phyloP scores from a whole-genome alignment of 768 basidiomycete species.

The Hericium rajendrae region DNA sequence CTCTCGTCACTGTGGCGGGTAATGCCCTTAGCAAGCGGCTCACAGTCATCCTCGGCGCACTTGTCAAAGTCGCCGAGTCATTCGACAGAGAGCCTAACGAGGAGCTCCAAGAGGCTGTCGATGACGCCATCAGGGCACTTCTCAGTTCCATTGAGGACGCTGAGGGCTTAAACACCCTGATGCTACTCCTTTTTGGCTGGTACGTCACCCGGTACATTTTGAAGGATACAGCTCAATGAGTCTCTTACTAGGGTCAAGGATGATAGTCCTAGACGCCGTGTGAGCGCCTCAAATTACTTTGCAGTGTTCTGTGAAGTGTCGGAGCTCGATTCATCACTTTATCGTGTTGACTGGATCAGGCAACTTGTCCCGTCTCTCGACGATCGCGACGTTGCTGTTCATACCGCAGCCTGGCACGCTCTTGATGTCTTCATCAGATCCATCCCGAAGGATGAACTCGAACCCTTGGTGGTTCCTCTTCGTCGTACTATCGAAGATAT shows the following conservation, averaged over 20 bases:
- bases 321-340: slow-evolving; percentile 71
- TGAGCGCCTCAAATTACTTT: slow-evolving; percentile 73
- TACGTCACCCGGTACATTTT: slow-evolving; percentile 25
- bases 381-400: slow-evolving; percentile 63
- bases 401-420: slow-evolving; percentile 74
- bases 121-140: slow-evolving; percentile 66
- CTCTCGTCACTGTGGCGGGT: slow-evolving; percentile 91
- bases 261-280: slow-evolving; percentile 58
- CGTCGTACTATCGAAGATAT: slow-evolving; percentile 81
- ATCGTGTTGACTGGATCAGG: slow-evolving; percentile 91
- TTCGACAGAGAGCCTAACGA: slow-evolving; percentile 44
- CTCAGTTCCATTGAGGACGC: slow-evolving; percentile 72
- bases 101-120: slow-evolving; percentile 59
- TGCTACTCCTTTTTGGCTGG: slow-evolving; percentile 87
- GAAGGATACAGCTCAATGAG: not conserved
- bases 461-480: slow-evolving; percentile 82
- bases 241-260: slow-evolving; percentile 59
- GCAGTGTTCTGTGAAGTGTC: slow-evolving; percentile 76
- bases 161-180: slow-evolving; percentile 84
- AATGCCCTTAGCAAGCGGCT: slow-evolving; percentile 79
- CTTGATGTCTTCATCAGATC: slow-evolving; percentile 86
- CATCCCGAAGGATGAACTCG: slow-evolving; percentile 86
- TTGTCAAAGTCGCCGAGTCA: slow-evolving; percentile 70
- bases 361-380: slow-evolving; percentile 79
- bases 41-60: slow-evolving; percentile 64